phyloP scores from a whole-genome alignment of 106 monocot genomes.

The Dioscorea alata region DNA sequence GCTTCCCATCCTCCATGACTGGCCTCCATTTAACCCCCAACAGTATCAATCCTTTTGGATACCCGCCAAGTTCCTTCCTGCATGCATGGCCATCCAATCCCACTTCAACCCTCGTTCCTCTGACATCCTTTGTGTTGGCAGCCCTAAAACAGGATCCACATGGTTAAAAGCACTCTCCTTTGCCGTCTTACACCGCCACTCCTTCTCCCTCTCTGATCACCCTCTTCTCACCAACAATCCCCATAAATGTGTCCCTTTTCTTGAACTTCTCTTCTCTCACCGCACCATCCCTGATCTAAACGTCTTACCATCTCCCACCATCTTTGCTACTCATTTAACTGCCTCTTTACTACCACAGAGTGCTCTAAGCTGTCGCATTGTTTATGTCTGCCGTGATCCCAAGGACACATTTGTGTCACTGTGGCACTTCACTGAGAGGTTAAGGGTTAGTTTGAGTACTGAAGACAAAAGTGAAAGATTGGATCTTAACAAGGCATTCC shows the following conservation, averaged over 20 bases:
- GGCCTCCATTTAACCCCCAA: neutral
- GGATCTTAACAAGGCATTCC: neutral
- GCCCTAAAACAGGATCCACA: slow-evolving; percentile 22
- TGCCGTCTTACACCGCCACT: slow-evolving; percentile 10
- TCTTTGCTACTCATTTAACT: slow-evolving; percentile 24
- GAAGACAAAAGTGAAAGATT: too few species aligned
- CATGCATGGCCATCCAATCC: slow-evolving; percentile 7
- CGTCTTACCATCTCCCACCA: slow-evolving; percentile 10
- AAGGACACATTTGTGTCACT: slow-evolving; percentile 26
- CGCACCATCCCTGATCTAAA: slow-evolving; percentile 1
- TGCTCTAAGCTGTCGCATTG: slow-evolving; percentile 6
- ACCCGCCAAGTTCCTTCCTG: slow-evolving; percentile 9
- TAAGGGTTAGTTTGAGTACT: neutral
- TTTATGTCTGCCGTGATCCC: slow-evolving; percentile 24
- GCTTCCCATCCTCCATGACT: neutral
- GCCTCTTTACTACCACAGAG: slow-evolving; percentile 3
- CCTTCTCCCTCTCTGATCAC: neutral
- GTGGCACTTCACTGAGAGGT: slow-evolving; percentile 4
- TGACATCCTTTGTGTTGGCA: slow-evolving; percentile 26
- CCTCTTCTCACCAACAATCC: slow-evolving; percentile 11
- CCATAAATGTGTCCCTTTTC: slow-evolving; percentile 20
- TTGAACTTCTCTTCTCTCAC: slow-evolving; percentile 1
- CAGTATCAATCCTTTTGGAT: slow-evolving; percentile 14
- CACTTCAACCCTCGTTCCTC: slow-evolving; percentile 13
- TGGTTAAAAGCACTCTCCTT: slow-evolving; percentile 40